Percentiles rank a stretch among this genome's conserved stretches.
These are phyloP conservation scores for Collybia sordida DNA, from an alignment of 768 basidiomycete genomes.

Conservation along the genomic window DNA sequence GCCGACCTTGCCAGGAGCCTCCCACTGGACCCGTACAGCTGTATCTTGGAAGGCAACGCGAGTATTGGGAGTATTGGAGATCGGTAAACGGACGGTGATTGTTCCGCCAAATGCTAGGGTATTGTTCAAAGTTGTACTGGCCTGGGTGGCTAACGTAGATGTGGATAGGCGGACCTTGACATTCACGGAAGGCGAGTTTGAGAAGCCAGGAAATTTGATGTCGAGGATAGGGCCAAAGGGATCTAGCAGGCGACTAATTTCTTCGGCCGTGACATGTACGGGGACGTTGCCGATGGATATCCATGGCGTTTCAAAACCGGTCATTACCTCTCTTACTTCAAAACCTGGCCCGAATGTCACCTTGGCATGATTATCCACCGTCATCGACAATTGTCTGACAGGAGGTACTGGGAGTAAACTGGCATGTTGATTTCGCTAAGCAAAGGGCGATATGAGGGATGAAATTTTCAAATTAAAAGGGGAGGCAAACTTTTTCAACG, in stretches of 20 bases:
- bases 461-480: neutral
- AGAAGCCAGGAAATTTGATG: constrained; percentile 26
- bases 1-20: constrained; percentile 52
- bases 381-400: constrained; percentile 20
- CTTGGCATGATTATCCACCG: constrained; percentile 53
- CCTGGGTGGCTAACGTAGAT: constrained; percentile 51
- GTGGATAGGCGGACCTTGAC: constrained; percentile 49
- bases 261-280: constrained; percentile 23
- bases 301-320: constrained; percentile 71
- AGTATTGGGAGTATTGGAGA: constrained; percentile 36
- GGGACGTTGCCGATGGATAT: constrained; percentile 56
- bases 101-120: constrained; percentile 31
- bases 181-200: constrained; percentile 19
- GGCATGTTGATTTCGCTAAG: neutral
- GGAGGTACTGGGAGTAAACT: neutral
- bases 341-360: constrained; percentile 64
- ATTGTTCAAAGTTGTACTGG: constrained; percentile 51
- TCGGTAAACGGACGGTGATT: constrained; percentile 45
- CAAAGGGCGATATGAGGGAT: neutral
- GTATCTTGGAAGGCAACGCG: constrained; percentile 48
- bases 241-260: constrained; percentile 37
- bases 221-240: constrained; percentile 48
- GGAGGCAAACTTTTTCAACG: neutral
- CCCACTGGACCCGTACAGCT: constrained; percentile 58
- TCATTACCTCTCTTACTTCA: constrained; percentile 51